Evolutionary conservation across 129 eudicot genomes (phyloP), one percentile per base, ranked within the genome.

Genomic region (Smallanthus sonchifolius): DNA sequence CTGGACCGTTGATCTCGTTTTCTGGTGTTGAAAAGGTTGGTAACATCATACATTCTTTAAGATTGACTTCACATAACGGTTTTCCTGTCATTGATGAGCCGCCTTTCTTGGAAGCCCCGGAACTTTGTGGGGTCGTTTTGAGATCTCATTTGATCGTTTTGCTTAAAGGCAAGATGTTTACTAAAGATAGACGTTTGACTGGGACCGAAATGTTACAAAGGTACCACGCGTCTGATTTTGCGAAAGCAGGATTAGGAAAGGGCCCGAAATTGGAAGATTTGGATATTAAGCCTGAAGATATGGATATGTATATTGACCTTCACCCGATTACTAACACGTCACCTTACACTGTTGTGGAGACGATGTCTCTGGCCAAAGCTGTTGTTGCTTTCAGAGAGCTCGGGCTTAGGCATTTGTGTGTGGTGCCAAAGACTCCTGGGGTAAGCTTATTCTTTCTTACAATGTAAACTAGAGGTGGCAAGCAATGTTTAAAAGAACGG

Each of bases 31-130:
- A 95, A 80, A 95, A 84, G 79, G 99, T 95, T 13, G 86, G 91
- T 62, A 86, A 83, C 60, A 85, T 95, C 32, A 9, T 86, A 6
- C 91, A 91, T 77, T 83, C 96, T 36, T 44, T 95, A 56, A 80
- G 80, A 81, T 43, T 79, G 69, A 91, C 96, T 7, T 68, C 85
- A 7, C 99, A 95, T 72, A 87, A 95, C 45, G 99, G 96, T 69
- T 95, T 95, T 84, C 99, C 99, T 3, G 99, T 95, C n/a, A 83
- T 88, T 45, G 99, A 95, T 14, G 97, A 86, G 81, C 99, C 99
- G 1, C 99, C 99, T 28, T 91, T 91, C 57, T 17, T 88, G 38
- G 89, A 86, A 48, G 87, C 94, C n/a, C 92, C 97, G 3, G 97
- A 91, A 55, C 57, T 95, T 47, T 87, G 96, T 71, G 99, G 99